Conservation (phyloP, 2,329 filamentous ascomycete genomes). For the Colletotrichum euphorbiae region DNA sequence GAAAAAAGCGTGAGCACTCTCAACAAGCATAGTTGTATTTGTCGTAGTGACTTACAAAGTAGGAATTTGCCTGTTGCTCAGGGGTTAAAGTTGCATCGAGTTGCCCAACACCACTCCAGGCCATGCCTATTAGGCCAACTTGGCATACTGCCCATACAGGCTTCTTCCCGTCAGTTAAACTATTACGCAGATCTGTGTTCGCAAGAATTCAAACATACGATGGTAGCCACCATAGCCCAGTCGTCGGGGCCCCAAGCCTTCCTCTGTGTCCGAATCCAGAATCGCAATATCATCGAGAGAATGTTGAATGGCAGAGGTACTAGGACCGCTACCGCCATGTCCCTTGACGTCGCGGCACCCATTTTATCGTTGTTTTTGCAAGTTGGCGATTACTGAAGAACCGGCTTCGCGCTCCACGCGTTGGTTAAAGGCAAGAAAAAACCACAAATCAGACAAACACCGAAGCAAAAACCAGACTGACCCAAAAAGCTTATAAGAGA, state of each 20-base stretch:
- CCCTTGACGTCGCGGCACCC: conserved; percentile 34
- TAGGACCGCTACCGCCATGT: conserved; percentile 34
- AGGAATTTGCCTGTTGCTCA: conserved; percentile 20
- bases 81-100: conserved; percentile 18
- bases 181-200: no score
- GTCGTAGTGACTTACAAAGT: conserved; percentile 20
- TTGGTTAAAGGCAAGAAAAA: not conserved
- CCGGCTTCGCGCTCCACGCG: conserved; percentile 28
- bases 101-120: conserved; percentile 37
- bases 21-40: no score
- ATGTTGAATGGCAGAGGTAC: conserved; percentile 30
- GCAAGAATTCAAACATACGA: conserved; percentile 10
- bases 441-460: conserved; percentile 2
- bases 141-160: conserved; percentile 27
- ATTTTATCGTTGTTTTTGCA: conserved; percentile 8
- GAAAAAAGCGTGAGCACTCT: not conserved
- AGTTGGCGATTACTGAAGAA: conserved; percentile 15
- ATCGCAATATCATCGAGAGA: conserved; percentile 22
- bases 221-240: conserved; percentile 35
- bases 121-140: conserved; percentile 31
- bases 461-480: not conserved
- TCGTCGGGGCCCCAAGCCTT: conserved; percentile 38
- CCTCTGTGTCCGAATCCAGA: conserved; percentile 32
- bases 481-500: conserved; percentile 20
- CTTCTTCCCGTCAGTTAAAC: conserved; percentile 12